phyloP scores from a whole-genome alignment of 2,329 filamentous ascomycete species.

The Pseudogymnoascus sp. region DNA sequence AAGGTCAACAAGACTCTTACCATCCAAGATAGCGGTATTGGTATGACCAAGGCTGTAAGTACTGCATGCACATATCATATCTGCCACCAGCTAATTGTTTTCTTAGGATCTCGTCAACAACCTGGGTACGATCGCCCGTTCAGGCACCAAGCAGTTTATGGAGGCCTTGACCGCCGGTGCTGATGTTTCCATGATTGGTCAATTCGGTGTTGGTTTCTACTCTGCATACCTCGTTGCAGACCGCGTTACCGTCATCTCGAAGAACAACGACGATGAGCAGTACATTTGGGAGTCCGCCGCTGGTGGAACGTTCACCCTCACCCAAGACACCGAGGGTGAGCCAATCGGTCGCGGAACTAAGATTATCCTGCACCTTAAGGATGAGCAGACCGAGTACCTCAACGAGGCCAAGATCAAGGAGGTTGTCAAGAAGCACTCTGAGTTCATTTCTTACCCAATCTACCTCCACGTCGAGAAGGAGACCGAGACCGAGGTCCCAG shows the following conservation, averaged over 20 bases:
- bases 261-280: slow-evolving; percentile 99
- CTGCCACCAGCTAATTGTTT: slow-evolving; percentile 30
- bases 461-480: slow-evolving; percentile 99
- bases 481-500: slow-evolving; percentile 96
- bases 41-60: slow-evolving; percentile 99
- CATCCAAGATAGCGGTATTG: slow-evolving; percentile 96
- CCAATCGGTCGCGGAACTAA: slow-evolving; percentile 89
- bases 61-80: neutral
- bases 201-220: slow-evolving; percentile 99
- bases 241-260: slow-evolving; percentile 89
- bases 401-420: slow-evolving; percentile 99
- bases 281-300: slow-evolving; percentile 99
- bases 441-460: slow-evolving; percentile 99
- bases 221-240: slow-evolving; percentile 99
- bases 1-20: slow-evolving; percentile 96
- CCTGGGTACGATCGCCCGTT: slow-evolving; percentile 97
- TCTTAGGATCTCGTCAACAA: slow-evolving; percentile 94
- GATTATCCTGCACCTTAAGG: slow-evolving; percentile 98
- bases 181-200: slow-evolving; percentile 99
- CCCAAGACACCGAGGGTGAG: slow-evolving; percentile 82
- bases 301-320: slow-evolving; percentile 94
- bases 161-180: slow-evolving; percentile 96
- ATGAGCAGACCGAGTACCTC: slow-evolving; percentile 96
- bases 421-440: slow-evolving; percentile 99
- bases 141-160: slow-evolving; percentile 99